These are phyloP conservation scores for Aspergillus viridinutans DNA, from an alignment of 2,329 filamentous ascomycete genomes.

Conservation along the genomic window DNA sequence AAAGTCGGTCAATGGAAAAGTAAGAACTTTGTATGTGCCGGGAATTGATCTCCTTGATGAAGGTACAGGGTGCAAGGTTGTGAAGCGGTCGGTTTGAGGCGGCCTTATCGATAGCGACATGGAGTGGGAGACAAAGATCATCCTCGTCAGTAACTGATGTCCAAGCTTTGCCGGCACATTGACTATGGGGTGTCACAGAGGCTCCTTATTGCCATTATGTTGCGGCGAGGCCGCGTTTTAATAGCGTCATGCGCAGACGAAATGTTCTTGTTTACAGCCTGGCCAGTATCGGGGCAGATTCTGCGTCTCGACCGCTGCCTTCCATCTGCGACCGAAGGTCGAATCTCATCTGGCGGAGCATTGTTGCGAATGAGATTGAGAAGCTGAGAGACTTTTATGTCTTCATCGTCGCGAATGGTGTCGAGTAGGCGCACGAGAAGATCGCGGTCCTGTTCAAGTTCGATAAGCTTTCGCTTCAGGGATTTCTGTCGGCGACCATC, in stretches of 20 bases:
- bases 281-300: not conserved
- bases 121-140: constrained; percentile 27
- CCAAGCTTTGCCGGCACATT: constrained; percentile 23
- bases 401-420: constrained; percentile 15
- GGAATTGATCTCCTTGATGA: not conserved
- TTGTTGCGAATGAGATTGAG: constrained; percentile 22
- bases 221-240: not conserved
- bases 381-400: constrained; percentile 10
- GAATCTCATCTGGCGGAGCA: constrained; percentile 20
- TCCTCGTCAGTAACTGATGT: constrained; percentile 28
- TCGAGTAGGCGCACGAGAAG: constrained; percentile 17
- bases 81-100: not conserved
- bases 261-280: not conserved
- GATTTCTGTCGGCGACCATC: constrained; percentile 21
- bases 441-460: constrained; percentile 19
- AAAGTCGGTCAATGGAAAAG: not conserved
- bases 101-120: constrained; percentile 13
- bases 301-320: not conserved
- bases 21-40: not conserved
- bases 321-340: constrained; percentile 6
- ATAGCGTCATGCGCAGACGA: not conserved
- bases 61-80: not conserved
- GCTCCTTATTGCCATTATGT: constrained; percentile 1
- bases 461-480: constrained; percentile 21
- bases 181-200: constrained; percentile 12